Percentiles rank a stretch among this genome's conserved stretches.
Conservation (phyloP, 345 rosid genomes). For the Pugionium dolabratum region DNA sequence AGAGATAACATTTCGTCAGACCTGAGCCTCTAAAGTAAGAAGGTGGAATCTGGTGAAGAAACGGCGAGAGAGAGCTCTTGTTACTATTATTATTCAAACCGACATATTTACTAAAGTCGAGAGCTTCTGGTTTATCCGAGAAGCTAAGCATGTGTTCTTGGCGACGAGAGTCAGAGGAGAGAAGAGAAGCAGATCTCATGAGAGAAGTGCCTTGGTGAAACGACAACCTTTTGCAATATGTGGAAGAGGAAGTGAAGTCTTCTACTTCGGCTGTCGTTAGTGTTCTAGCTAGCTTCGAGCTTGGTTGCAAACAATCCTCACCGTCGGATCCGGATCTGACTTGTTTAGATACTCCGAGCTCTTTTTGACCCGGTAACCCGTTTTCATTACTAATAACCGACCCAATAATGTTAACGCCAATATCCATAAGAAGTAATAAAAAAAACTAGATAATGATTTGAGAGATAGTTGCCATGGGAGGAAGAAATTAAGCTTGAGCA, state of each 20-base stretch:
- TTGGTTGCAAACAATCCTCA: slow-evolving; percentile 46
- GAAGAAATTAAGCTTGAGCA: slow-evolving; percentile 30
- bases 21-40: slow-evolving; percentile 49
- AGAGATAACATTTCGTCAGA: slow-evolving; percentile 15
- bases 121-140: slow-evolving; percentile 49
- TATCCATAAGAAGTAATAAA: slow-evolving; percentile 42
- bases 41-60: slow-evolving; percentile 38
- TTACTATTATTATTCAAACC: slow-evolving; percentile 26
- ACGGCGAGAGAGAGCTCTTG: slow-evolving; percentile 30
- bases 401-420: slow-evolving; percentile 45
- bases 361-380: slow-evolving; percentile 46
- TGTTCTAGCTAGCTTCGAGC: slow-evolving; percentile 40
- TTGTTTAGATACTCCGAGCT: not conserved
- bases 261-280: slow-evolving; percentile 27
- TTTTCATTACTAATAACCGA: no score
- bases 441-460: slow-evolving; percentile 37
- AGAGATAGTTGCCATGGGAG: slow-evolving; percentile 43
- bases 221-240: not conserved
- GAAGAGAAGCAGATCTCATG: slow-evolving; percentile 49
- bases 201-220: slow-evolving; percentile 48
- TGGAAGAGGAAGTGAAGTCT: not conserved
- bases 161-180: slow-evolving; percentile 37
- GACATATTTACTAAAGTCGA: slow-evolving; percentile 38
- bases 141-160: slow-evolving; percentile 61
- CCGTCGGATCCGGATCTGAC: slow-evolving; percentile 42